Evolutionary conservation across 2,329 filamentous ascomycete genomes (phyloP).

Genomic region (Neofusicoccum laricinum): DNA sequence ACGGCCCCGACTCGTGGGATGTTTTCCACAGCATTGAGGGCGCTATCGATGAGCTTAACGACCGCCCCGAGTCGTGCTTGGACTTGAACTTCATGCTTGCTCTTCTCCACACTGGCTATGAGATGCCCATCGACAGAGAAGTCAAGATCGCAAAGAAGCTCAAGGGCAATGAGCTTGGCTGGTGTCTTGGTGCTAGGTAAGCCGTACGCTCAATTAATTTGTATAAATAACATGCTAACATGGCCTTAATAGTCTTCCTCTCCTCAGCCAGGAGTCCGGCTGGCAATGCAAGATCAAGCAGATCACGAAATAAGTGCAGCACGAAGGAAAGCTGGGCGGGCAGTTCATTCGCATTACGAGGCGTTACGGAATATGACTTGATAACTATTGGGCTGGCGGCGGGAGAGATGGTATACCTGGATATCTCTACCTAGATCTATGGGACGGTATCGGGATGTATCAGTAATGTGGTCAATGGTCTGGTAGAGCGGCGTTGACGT

Average conservation of each 20-base stretch:
- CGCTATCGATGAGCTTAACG: conserved; percentile 76
- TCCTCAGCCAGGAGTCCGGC: conserved; percentile 76
- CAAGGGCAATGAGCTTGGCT: conserved; percentile 92
- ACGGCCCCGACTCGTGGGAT: conserved; percentile 73
- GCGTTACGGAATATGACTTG: conserved; percentile 5
- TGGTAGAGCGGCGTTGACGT: background rate
- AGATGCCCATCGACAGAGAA: conserved; percentile 95
- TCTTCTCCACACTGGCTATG: conserved; percentile 90
- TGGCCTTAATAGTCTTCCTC: conserved; percentile 64
- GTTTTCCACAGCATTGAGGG: conserved; percentile 73
- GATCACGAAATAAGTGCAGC: conserved; percentile 39
- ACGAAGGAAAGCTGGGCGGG: background rate
- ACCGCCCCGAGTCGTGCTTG: conserved; percentile 84
- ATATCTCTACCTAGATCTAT: conserved; percentile 10
- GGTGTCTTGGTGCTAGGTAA: conserved; percentile 95
- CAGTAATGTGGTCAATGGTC: background rate
- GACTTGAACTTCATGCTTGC: conserved; percentile 97
- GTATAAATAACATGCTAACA: background rate
- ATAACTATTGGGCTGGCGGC: background rate
- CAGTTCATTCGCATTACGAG: conserved; percentile 1
- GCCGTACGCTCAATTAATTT: conserved; percentile 43
- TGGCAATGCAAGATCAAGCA: conserved; percentile 87
- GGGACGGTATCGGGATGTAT: conserved; percentile 5
- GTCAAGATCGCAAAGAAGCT: conserved; percentile 99
- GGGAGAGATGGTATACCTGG: conserved; percentile 5